These are phyloP conservation scores for Echium plantagineum DNA, from an alignment of 257 asterid genomes.

Conservation along the genomic window DNA sequence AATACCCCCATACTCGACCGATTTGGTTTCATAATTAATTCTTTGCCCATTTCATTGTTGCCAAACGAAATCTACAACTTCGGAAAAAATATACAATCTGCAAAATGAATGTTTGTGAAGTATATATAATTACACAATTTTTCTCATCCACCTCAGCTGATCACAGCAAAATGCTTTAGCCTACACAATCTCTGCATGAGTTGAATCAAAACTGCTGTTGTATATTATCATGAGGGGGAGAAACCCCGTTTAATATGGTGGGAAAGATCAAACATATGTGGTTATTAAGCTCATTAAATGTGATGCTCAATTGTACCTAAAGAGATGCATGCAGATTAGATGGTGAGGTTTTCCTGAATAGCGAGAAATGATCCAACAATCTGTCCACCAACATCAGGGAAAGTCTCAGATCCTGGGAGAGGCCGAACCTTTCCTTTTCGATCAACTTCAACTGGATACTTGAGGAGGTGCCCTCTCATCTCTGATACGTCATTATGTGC, in stretches of 20 bases:
- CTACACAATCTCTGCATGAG: neutral
- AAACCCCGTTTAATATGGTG: too few species aligned
- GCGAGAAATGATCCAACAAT: constrained; percentile 78
- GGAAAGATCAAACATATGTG: too few species aligned
- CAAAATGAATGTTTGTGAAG: too few species aligned
- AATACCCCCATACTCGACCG: too few species aligned
- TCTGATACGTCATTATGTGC: constrained; percentile 60
- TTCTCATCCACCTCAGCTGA: too few species aligned
- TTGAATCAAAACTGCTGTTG: neutral
- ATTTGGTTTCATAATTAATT: too few species aligned
- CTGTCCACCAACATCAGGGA: constrained; percentile 93
- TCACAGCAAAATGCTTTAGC: too few species aligned
- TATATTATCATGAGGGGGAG: too few species aligned
- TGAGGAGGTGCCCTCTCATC: constrained; percentile 84
- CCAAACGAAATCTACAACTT: too few species aligned
- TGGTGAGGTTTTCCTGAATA: constrained; percentile 85
- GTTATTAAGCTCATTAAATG: neutral
- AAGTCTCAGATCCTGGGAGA: constrained; percentile 55
- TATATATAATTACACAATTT: too few species aligned
- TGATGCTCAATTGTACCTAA: neutral
- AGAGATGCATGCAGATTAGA: constrained; percentile 14
- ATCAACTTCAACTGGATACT: constrained; percentile 77
- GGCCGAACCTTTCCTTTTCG: constrained; percentile 58
- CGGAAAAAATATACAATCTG: too few species aligned
- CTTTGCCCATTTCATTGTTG: too few species aligned